These are phyloP conservation scores for Colletotrichum higginsianum DNA, from an alignment of 2,329 filamentous ascomycete genomes.

Conservation along the genomic window DNA sequence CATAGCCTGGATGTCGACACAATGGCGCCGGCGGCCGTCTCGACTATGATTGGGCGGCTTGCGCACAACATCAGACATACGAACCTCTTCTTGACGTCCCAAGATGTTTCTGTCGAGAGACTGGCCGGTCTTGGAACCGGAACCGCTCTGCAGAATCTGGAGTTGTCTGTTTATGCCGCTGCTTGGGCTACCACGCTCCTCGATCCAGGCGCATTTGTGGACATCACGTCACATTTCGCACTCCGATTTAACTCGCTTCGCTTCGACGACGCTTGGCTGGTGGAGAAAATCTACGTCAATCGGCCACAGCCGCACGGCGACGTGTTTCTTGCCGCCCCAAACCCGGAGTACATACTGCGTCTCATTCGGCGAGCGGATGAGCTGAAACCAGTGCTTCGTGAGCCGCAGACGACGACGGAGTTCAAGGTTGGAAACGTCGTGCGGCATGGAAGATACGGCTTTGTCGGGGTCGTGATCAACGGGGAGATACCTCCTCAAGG, in stretches of 20 bases:
- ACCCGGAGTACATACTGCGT: conserved; percentile 46
- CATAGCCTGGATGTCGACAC: conserved; percentile 63
- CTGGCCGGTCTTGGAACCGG: conserved; percentile 44
- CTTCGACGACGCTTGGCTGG: conserved; percentile 78
- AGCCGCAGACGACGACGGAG: conserved; percentile 44
- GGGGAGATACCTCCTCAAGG: conserved; percentile 58
- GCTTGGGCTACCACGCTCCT: conserved; percentile 79
- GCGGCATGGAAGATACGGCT: conserved; percentile 83
- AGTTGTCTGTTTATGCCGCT: conserved; percentile 77
- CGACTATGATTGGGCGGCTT: conserved; percentile 81
- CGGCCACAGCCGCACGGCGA: conserved; percentile 29
- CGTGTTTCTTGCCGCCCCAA: conserved; percentile 29
- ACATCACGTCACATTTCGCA: conserved; percentile 41
- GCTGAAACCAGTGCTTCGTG: conserved; percentile 55
- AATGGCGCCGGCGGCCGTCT: conserved; percentile 74
- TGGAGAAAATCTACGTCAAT: conserved; percentile 64
- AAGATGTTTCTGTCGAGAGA: conserved; percentile 45
- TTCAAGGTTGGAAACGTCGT: conserved; percentile 89
- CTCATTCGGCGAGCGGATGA: conserved; percentile 63
- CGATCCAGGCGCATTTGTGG: conserved; percentile 39
- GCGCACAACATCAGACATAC: conserved; percentile 78
- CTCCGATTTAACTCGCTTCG: conserved; percentile 63
- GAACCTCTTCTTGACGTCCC: conserved; percentile 51
- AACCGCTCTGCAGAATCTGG: conserved; percentile 69
- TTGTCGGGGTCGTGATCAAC: conserved; percentile 88